Conservation (phyloP, 805 yeast species). For the Candida michaelii region DNA sequence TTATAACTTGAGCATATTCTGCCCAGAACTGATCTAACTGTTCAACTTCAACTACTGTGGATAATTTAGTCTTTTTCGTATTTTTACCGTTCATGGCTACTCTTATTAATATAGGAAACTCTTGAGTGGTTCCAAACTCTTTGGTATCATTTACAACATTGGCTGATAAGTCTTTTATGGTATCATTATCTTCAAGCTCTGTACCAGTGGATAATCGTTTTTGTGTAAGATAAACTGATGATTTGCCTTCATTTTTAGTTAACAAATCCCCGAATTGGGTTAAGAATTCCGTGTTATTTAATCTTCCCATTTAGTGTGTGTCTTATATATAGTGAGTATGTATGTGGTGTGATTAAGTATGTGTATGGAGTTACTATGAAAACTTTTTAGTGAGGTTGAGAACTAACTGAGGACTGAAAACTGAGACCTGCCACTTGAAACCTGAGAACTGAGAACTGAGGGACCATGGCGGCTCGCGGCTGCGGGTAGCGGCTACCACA, state of each 20-base stretch:
- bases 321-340: not conserved
- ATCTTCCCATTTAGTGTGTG: conserved; percentile 25
- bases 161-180: conserved; percentile 32
- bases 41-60: conserved; percentile 68
- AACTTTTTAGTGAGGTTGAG: not conserved
- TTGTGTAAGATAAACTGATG: conserved; percentile 60
- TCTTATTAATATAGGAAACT: conserved; percentile 68
- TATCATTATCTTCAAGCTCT: conserved; percentile 19
- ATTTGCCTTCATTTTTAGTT: conserved; percentile 35
- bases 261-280: conserved; percentile 24
- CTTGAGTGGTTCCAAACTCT: conserved; percentile 22
- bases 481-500: too few species aligned
- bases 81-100: conserved; percentile 53
- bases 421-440: too few species aligned
- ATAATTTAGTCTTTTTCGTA: conserved; percentile 58
- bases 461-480: too few species aligned
- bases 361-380: not conserved
- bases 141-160: conserved; percentile 22
- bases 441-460: not conserved
- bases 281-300: conserved; percentile 33
- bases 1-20: conserved; percentile 67
- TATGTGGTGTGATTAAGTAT: not conserved
- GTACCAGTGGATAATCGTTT: conserved; percentile 43
- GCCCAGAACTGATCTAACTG: conserved; percentile 74
- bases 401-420: too few species aligned